Evolutionary conservation across 306 rosid species (phyloP).

Genomic region (Alnus glutinosa): DNA sequence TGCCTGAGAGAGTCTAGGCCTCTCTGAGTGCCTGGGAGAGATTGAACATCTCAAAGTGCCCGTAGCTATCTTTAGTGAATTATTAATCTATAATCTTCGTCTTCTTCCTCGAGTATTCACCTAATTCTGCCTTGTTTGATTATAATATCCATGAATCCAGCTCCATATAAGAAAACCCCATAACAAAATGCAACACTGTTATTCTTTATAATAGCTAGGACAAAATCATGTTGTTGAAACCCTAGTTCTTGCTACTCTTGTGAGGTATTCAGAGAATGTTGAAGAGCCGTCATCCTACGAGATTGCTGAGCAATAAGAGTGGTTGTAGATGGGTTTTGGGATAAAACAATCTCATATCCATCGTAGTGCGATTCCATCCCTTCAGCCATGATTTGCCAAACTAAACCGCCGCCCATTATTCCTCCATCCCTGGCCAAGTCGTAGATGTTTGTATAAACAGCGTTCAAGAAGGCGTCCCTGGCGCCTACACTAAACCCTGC

Average conservation of each 20-base stretch:
- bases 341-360: constrained; percentile 52
- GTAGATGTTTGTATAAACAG: constrained; percentile 36
- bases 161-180: too few species aligned
- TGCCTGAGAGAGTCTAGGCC: too few species aligned
- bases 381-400: constrained; percentile 57
- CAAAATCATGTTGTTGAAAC: too few species aligned
- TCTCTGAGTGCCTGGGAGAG: too few species aligned
- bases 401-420: constrained; percentile 45
- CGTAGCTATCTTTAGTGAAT: too few species aligned
- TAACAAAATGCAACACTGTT: too few species aligned
- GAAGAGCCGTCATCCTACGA: constrained; percentile 34
- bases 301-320: constrained; percentile 45
- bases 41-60: too few species aligned
- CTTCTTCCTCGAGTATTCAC: too few species aligned
- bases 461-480: constrained; percentile 38
- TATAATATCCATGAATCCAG: too few species aligned
- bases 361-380: constrained; percentile 47
- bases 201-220: too few species aligned
- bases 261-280: constrained; percentile 14
- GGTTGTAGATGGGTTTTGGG: constrained; percentile 35
- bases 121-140: too few species aligned
- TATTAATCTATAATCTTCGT: too few species aligned
- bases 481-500: constrained; percentile 24
- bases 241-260: neutral
- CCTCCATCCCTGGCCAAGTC: constrained; percentile 38